A percentile compares a stretch with the other conserved stretches of the same genome.
phyloP scores from a whole-genome alignment of 2,329 filamentous ascomycete species.

The Aureobasidium sp. region DNA sequence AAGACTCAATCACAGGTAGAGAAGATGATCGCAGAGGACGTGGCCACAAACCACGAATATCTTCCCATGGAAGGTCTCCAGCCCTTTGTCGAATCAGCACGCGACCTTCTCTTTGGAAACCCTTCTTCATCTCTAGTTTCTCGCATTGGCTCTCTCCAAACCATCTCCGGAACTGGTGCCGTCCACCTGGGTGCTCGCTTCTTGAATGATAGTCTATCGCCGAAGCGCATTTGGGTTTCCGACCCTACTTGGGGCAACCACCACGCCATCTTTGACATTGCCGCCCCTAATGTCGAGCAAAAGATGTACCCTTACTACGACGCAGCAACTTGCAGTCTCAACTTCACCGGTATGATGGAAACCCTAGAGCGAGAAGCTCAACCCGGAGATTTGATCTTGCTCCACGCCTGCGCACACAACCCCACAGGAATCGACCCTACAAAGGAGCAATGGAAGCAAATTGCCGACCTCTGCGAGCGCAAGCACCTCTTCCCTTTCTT shows the following conservation, averaged over 20 bases:
- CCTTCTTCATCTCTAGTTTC: conserved; percentile 17
- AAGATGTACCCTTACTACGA: conserved; percentile 27
- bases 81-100: conserved; percentile 47
- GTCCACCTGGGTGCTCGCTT: conserved; percentile 86
- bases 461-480: conserved; percentile 28
- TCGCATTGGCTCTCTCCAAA: conserved; percentile 53
- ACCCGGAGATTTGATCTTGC: conserved; percentile 30
- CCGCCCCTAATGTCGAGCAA: conserved; percentile 20
- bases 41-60: conserved; percentile 63
- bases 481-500: conserved; percentile 32
- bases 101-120: conserved; percentile 26
- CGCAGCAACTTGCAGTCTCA: conserved; percentile 20
- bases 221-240: conserved; percentile 28
- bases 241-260: conserved; percentile 32
- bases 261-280: conserved; percentile 27
- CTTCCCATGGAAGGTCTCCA: conserved; percentile 81
- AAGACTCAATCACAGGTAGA: conserved; percentile 69
- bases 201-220: conserved; percentile 73
- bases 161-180: conserved; percentile 89
- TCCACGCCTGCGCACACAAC: conserved; percentile 35
- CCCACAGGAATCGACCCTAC: conserved; percentile 34
- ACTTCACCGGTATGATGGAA: conserved; percentile 28
- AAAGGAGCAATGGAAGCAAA: conserved; percentile 29
- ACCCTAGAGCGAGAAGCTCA: conserved; percentile 24
- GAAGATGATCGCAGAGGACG: conserved; percentile 54